Percentiles rank a stretch among this genome's conserved stretches.
These are phyloP conservation scores for Umbelopsis ramanniana DNA, from an alignment of 192 early-diverging fungal species.

Conservation along the genomic window DNA sequence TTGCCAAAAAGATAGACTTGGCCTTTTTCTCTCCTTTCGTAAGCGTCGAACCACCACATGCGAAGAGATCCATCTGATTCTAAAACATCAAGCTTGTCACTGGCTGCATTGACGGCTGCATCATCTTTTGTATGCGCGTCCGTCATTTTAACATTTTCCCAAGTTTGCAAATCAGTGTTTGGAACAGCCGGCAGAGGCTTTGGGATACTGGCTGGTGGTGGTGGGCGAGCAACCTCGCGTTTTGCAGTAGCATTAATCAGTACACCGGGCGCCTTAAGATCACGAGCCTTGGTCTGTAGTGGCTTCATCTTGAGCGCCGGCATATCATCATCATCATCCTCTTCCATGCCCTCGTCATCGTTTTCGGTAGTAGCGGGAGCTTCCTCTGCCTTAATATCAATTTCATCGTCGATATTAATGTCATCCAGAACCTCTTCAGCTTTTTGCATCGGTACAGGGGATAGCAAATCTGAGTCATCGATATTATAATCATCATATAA, in stretches of 20 bases:
- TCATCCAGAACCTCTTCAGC: background rate
- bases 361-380: slow-evolving; percentile 1
- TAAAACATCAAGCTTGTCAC: slow-evolving; percentile 13
- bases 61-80: slow-evolving; percentile 60
- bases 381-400: background rate
- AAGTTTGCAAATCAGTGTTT: slow-evolving; percentile 3
- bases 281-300: slow-evolving; percentile 22
- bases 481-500: background rate
- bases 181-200: background rate
- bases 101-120: background rate
- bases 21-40: slow-evolving; percentile 70
- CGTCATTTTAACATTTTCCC: slow-evolving; percentile 17
- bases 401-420: background rate
- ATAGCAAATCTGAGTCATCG: background rate
- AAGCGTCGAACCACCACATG: slow-evolving; percentile 94
- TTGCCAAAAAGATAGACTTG: slow-evolving; percentile 93
- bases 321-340: slow-evolving; percentile 23
- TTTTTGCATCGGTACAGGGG: background rate
- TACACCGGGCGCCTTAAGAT: background rate
- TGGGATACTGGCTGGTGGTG: background rate
- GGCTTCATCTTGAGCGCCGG: slow-evolving; percentile 26
- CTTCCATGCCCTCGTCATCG: slow-evolving; percentile 24
- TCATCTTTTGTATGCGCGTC: background rate
- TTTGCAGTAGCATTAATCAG: slow-evolving; percentile 10
- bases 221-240: background rate